A percentile compares a stretch with the other conserved stretches of the same genome.
Conservation (phyloP, 2,329 filamentous ascomycete genomes). For the Keithomyces neogunnii region DNA sequence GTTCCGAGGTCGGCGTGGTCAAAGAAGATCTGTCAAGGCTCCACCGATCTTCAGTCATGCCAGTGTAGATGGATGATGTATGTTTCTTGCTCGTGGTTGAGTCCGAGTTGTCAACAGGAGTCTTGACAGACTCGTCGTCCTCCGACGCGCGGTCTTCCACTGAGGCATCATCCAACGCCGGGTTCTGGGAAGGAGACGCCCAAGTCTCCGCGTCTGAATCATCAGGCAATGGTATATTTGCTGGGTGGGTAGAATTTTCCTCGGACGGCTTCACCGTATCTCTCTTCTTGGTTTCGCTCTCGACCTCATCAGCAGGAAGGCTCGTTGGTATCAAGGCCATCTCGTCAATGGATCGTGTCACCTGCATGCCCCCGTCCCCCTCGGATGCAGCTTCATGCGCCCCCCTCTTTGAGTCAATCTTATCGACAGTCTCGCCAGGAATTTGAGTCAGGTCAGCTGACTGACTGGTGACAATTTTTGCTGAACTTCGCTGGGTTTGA, state of each 20-base stretch:
- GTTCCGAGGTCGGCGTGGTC: slow-evolving; percentile 30
- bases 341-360: slow-evolving; percentile 2
- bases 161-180: neutral
- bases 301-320: neutral
- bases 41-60: slow-evolving; percentile 27
- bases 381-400: neutral
- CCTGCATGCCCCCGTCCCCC: neutral
- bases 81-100: slow-evolving; percentile 23
- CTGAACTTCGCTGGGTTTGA: neutral
- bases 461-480: slow-evolving; percentile 1
- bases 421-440: neutral
- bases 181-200: neutral
- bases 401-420: neutral
- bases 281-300: slow-evolving; percentile 2
- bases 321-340: neutral
- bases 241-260: neutral
- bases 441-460: neutral
- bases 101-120: slow-evolving; percentile 17
- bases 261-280: neutral
- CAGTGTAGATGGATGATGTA: slow-evolving; percentile 29
- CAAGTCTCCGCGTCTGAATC: slow-evolving; percentile 1
- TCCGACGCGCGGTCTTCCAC: slow-evolving; percentile 1
- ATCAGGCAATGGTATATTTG: neutral
- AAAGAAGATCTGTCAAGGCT: slow-evolving; percentile 28
- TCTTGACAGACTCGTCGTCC: slow-evolving; percentile 1